Evolutionary conservation across 805 yeast species (phyloP), one percentile per base, ranked within the genome.

Genomic region (Kodamaea hsintzibuensis): DNA sequence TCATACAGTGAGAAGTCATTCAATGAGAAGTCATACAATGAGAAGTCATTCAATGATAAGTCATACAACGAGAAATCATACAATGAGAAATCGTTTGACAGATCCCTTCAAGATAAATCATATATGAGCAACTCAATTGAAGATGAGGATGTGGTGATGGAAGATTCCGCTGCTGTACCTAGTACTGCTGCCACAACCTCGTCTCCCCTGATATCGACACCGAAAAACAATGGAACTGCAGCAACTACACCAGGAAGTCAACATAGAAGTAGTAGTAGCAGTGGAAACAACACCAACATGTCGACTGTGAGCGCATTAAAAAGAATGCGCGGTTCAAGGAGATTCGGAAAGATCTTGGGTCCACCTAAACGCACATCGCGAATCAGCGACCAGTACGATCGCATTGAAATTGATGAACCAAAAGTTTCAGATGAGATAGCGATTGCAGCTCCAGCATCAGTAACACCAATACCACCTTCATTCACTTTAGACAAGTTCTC

Each of bases 351-450:
- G 53, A 51, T 63, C 2, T 57, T 82, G 40, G 85, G 85, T 1
- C 84, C 83, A 9, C 84, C 85, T 1, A 74, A 79, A 57, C 63
- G 85, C 48, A 72, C 79, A 1, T 65, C 75, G 2, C 42, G 72
- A 63, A 18, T 56, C 47, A 47, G 66, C 57, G 53, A 49, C 56
- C 47, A 54, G 3, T 49, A 49, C 33, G 52, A 44, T 37, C 46
- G 37, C 13, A 51, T 44, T 6, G 53, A 52, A 19, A 42, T 30
- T 17, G 52, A 46, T 7, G 50, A 51, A 3, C 40, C 14, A 12
- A 40, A 37, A 8, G 25, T 22, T 4, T 22, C 25, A 3, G 30
- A 33, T n/a, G 50, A 42, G 8, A 22, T 22, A 3, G 25, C 25
- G 8, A 22, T 22, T 6, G 25, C 25, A 22, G 25, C 6, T 4